Evolutionary conservation across 2,329 filamentous ascomycete genomes (phyloP).

Genomic region (Pyricularia pennisetigena): DNA sequence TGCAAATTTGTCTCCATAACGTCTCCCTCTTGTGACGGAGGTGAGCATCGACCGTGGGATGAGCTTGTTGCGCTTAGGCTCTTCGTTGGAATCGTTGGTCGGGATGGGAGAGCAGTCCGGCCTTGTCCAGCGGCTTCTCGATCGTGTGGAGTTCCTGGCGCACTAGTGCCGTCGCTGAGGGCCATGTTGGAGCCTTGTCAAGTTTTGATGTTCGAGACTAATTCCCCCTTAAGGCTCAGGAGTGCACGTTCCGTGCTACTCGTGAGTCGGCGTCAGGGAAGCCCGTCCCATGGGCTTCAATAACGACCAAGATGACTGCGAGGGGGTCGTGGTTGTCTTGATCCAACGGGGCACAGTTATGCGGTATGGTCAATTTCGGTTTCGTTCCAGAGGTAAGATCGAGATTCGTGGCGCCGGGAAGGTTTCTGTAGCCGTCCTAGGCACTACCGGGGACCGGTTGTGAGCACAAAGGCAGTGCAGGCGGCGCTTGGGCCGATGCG

Average conservation of each 20-base stretch:
- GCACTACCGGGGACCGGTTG: not conserved
- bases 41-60: constrained; percentile 11
- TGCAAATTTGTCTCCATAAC: constrained; percentile 7
- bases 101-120: constrained; percentile 14
- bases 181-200: constrained; percentile 7
- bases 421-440: not conserved
- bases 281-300: not conserved
- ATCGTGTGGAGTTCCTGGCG: constrained; percentile 5
- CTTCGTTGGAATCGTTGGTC: constrained; percentile 15
- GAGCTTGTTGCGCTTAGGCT: constrained; percentile 6
- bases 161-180: constrained; percentile 6
- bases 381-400: not conserved
- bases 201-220: not conserved
- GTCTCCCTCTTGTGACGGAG: constrained; percentile 14
- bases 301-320: not conserved
- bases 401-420: not conserved
- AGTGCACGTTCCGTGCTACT: not conserved
- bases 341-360: not conserved
- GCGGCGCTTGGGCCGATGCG: not conserved
- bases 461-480: not conserved
- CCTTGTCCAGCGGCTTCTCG: constrained; percentile 7
- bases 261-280: not conserved
- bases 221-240: not conserved
- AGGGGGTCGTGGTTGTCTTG: not conserved
- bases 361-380: not conserved